phyloP scores from a whole-genome alignment of 306 rosid genomes.

The Abrus pulchellus region DNA sequence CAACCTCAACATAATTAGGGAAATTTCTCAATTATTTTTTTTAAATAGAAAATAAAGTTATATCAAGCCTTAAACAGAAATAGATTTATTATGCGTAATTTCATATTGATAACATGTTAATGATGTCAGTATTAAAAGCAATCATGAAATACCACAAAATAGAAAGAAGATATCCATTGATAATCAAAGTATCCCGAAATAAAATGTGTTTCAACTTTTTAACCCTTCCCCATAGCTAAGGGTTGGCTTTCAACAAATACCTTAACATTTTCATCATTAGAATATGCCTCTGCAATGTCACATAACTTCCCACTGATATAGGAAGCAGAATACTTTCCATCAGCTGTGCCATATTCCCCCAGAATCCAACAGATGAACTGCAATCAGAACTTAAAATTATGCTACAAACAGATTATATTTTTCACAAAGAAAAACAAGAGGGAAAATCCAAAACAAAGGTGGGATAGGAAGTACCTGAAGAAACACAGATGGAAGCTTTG shows the following conservation, averaged over 20 bases:
- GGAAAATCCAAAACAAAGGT: constrained; percentile 33
- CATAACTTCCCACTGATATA: constrained; percentile 90
- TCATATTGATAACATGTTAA: constrained; percentile 28
- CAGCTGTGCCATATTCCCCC: constrained; percentile 96
- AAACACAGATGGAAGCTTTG: constrained; percentile 92
- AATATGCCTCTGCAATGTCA: constrained; percentile 93
- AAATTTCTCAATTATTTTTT: constrained; percentile 8
- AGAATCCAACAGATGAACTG: constrained; percentile 99
- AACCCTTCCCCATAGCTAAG: constrained; percentile 11
- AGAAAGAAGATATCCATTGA: constrained; percentile 30
- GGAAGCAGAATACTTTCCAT: constrained; percentile 83
- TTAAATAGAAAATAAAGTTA: constrained; percentile 10
- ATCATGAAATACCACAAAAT: neutral
- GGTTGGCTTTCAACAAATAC: constrained; percentile 54
- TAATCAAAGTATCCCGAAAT: constrained; percentile 28
- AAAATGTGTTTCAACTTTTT: constrained; percentile 8
- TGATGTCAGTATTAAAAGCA: constrained; percentile 7
- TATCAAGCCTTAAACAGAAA: constrained; percentile 22
- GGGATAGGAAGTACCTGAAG: constrained; percentile 73
- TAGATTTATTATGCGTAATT: neutral
- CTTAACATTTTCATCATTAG: constrained; percentile 91
- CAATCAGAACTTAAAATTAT: constrained; percentile 53
- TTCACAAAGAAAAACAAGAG: constrained; percentile 7
- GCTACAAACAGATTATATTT: constrained; percentile 41
- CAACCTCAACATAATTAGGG: neutral